phyloP scores from a whole-genome alignment of 2,329 filamentous ascomycete genomes.

The Zarea fungicola region DNA sequence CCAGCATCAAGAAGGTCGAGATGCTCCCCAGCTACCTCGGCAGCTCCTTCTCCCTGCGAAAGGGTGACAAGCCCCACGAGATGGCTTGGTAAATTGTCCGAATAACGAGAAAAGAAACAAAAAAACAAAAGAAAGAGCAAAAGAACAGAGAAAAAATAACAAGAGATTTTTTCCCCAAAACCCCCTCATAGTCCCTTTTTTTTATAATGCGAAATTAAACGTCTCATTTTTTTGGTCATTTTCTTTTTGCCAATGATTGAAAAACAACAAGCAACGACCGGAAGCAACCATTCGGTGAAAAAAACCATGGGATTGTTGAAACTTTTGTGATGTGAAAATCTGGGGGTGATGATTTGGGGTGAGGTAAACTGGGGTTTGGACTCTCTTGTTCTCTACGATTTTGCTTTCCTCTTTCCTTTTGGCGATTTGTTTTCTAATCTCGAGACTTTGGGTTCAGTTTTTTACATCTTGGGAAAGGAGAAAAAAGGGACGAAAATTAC shows the following conservation, averaged over 20 bases:
- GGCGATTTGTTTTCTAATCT: background rate
- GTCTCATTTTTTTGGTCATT: slow-evolving; percentile 9
- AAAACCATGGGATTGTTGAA: background rate
- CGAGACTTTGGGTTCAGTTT: no score
- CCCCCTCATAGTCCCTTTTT: slow-evolving; percentile 4
- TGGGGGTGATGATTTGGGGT: background rate
- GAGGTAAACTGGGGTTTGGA: background rate
- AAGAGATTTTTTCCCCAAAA: slow-evolving; percentile 5
- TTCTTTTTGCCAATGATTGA: slow-evolving; percentile 1
- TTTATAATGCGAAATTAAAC: slow-evolving; percentile 13
- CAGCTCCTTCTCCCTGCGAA: slow-evolving; percentile 96
- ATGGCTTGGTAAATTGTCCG: slow-evolving; percentile 83
- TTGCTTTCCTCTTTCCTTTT: background rate
- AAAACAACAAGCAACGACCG: no score
- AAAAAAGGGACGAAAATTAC: no score
- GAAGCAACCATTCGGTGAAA: slow-evolving; percentile 4
- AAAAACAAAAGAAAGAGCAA: slow-evolving; percentile 20
- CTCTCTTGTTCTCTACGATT: background rate
- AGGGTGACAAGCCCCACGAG: slow-evolving; percentile 99
- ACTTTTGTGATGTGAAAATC: slow-evolving; percentile 9
- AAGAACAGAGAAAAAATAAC: slow-evolving; percentile 16
- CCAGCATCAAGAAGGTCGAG: slow-evolving; percentile 97
- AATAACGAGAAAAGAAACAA: slow-evolving; percentile 25
- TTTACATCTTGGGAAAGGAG: no score
- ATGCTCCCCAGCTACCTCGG: slow-evolving; percentile 90